These are phyloP conservation scores for Orbilia javanica DNA, from an alignment of 2,329 filamentous ascomycete genomes.

Conservation along the genomic window DNA sequence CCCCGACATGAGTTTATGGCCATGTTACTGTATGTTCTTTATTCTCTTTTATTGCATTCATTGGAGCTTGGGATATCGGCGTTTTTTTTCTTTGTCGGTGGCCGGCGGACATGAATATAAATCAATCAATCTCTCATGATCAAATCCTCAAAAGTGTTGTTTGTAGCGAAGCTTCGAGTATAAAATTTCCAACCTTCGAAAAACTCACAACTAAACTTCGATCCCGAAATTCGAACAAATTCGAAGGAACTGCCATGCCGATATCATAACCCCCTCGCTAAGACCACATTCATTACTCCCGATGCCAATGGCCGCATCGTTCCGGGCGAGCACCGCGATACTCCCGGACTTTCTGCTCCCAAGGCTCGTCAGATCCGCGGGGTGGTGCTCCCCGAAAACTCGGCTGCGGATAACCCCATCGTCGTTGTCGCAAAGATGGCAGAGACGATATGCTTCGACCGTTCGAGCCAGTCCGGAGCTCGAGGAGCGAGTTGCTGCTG, in stretches of 20 bases:
- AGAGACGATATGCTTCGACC: slow-evolving; percentile 42
- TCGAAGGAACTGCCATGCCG: slow-evolving; percentile 28
- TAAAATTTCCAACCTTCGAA: slow-evolving; percentile 40
- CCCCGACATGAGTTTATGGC: not conserved
- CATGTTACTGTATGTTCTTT: slow-evolving; percentile 8
- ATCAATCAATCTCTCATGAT: not conserved
- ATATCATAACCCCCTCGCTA: not conserved
- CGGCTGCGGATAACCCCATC: slow-evolving; percentile 1
- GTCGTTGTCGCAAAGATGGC: slow-evolving; percentile 4
- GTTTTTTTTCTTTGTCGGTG: slow-evolving; percentile 17
- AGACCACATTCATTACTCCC: not conserved
- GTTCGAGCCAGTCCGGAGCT: slow-evolving; percentile 65
- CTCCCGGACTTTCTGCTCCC: slow-evolving; percentile 44
- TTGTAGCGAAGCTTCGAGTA: slow-evolving; percentile 22
- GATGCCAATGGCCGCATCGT: slow-evolving; percentile 55
- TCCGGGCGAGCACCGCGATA: slow-evolving; percentile 43
- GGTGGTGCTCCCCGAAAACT: slow-evolving; percentile 30
- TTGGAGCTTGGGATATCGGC: slow-evolving; percentile 23
- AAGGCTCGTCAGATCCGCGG: slow-evolving; percentile 22
- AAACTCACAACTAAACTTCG: not conserved
- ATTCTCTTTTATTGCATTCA: slow-evolving; percentile 6
- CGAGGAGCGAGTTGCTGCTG: slow-evolving; percentile 75
- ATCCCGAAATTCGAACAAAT: slow-evolving; percentile 1
- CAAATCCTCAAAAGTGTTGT: slow-evolving; percentile 20
- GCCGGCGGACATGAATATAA: slow-evolving; percentile 10